Conservation (phyloP, 495 filamentous ascomycete species). For the Cercophora newfieldiana region DNA sequence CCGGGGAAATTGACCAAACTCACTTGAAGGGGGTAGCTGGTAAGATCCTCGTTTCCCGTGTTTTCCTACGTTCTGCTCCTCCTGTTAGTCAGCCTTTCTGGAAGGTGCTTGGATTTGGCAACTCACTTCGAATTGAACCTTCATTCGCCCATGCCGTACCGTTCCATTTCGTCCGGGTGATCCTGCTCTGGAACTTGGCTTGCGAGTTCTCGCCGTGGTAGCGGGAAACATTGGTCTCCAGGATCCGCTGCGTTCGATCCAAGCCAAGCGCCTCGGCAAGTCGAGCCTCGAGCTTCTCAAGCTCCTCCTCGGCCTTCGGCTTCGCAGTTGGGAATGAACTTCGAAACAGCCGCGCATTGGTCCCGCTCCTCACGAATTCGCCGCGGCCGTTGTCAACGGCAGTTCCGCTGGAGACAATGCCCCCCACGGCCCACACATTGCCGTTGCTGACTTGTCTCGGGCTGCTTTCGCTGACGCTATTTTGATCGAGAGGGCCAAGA, state of each 20-base stretch:
- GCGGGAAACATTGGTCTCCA: constrained; percentile 41
- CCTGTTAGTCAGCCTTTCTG: neutral
- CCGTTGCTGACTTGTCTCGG: constrained; percentile 59
- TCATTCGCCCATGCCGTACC: constrained; percentile 60
- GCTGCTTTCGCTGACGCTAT: constrained; percentile 27
- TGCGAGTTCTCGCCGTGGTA: constrained; percentile 25
- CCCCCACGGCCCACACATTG: constrained; percentile 80
- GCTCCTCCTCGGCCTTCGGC: constrained; percentile 55
- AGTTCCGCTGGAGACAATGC: constrained; percentile 54
- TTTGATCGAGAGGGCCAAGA: constrained; percentile 35
- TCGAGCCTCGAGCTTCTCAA: constrained; percentile 69
- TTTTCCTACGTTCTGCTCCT: constrained; percentile 17
- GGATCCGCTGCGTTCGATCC: constrained; percentile 62
- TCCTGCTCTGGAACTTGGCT: neutral
- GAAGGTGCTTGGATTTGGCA: neutral
- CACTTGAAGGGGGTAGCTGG: constrained; percentile 78
- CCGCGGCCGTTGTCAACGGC: constrained; percentile 63
- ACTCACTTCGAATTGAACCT: constrained; percentile 52
- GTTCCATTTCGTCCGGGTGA: constrained; percentile 50
- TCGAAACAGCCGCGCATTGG: constrained; percentile 71
- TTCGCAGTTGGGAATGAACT: constrained; percentile 60
- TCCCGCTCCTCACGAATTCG: constrained; percentile 63
- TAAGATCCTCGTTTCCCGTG: constrained; percentile 41
- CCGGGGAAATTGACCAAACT: constrained; percentile 33
- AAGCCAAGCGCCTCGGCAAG: constrained; percentile 83